Base-by-base conservation (phyloP, 2,329 filamentous ascomycete species). In the Didymella pomorum region DNA sequence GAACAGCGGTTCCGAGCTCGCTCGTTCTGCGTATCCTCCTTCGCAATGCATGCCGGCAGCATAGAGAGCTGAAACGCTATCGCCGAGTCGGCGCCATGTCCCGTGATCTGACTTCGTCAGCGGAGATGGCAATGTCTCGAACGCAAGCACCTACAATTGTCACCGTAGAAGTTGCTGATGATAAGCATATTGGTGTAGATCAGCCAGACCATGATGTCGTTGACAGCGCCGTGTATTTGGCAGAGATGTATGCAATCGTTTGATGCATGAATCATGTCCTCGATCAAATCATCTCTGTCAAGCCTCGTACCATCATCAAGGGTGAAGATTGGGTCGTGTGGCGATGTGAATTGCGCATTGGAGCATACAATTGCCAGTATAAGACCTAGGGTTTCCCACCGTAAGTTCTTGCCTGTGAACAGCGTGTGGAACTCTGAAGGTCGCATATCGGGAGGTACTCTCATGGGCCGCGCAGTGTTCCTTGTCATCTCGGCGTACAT, bases 201-300 rank as follows among this genome's bases (percentile, higher is more conserved):
- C 8, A 75, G 62, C 65, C 71, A 75, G 2, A 75, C 67, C 71
- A 75, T 74, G 49, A 76, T 66, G 44, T 76, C 74, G 37, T 75
- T 76, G 4, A 76, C 72, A 20, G 71, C 71, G 11, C 72, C 73
- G 44, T 76, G 72, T 28, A 69, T 67, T 45, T 75, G 71, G 41
- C 72, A 75, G 7, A 76, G 64, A 45, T 64, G 71, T 54, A 76
- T 75, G 49, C 74, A 76, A 26, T 72, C 69, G 26, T 76, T 74
- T 21, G 65, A 71, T n/a, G 70, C 66, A 52, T 75, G 71, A 26
- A 76, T 73, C 52, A 72, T 67, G 39, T 75, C 71, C 35, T 73
- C 71, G n/a, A 75, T 71, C 29, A 73, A 68, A 0, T 69, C 64
- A 21, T 74, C 68, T 47, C 69, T 72, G 41, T 74, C 62, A 9